Base-by-base conservation (phyloP, 1,284 basidiomycete species). In the Exobasidium cylindrosporum region DNA sequence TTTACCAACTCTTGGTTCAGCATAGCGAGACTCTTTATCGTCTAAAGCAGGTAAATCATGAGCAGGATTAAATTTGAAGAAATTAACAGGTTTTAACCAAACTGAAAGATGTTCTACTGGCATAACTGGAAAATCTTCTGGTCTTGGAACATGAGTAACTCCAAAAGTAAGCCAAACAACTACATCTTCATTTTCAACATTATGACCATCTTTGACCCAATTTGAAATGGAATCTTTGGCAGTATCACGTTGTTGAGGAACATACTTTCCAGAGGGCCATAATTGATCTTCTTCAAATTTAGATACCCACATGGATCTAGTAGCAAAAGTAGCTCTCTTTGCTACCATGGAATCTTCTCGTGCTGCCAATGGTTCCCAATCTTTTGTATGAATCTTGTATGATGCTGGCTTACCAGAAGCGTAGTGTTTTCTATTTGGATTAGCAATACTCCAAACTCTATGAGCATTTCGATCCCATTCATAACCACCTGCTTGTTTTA, bases 191-290 rank as follows among this genome's bases (percentile, higher is more conserved):
- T 89, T 86, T 61, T 86, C 85, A 57, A 91, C 84, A 62, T 56
- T 79, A 6, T 73, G 62, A 17, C 84, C 86, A 64, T 84, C 65
- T 23, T 54, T 54, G 44, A 86, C 85, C 89, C 90, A 92, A 52
- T 82, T 81, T 31, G 84, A 83, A 61, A 92, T 82, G 57, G 88
- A 88, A 81, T 92, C 90, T 70, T 83, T 82, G 17, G 35, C 54
- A 13, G 40, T 35, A 21, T 49, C 44, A 49, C 32, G 46, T 24
- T 31, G 28, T 81, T 91, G 90, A 30, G 89, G 88, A 32, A 92
- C 89, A 80, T 90, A 91, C 81, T 88, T 89, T 57, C 91, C 91
- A 63, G 88, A 85, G 7, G 91, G 91, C 86, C 89, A 94, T 82
- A 91, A 85, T 73, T 89, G 83, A n/a, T 85, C 83, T 21, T 87